phyloP scores from a whole-genome alignment of 768 basidiomycete genomes.

The Rhodotorula kratochvilovae region DNA sequence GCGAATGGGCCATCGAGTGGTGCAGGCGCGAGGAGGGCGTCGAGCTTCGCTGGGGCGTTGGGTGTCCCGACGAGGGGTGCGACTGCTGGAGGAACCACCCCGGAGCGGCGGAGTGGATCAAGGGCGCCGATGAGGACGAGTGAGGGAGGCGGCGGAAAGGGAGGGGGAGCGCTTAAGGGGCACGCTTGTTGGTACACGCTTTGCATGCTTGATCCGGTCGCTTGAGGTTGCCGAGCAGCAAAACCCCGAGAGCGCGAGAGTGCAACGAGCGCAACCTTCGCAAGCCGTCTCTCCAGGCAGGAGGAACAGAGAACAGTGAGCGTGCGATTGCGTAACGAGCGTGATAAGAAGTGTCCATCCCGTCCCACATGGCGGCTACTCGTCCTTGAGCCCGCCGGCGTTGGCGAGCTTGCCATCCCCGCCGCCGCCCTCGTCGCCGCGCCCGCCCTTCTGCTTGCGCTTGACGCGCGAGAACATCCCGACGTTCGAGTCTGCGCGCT shows the following conservation, averaged over 20 bases:
- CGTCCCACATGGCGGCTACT: not conserved
- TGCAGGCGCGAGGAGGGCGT: not conserved
- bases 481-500: constrained; percentile 11
- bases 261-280: too few species aligned
- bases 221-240: too few species aligned
- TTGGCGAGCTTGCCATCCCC: constrained; percentile 4
- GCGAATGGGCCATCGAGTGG: constrained; percentile 5
- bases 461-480: constrained; percentile 36
- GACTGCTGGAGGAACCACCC: not conserved
- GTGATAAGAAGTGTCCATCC: too few species aligned
- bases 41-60: not conserved
- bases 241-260: too few species aligned
- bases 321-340: too few species aligned
- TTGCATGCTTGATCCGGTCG: too few species aligned
- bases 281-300: too few species aligned
- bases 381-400: constrained; percentile 35
- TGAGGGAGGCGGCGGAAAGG: not conserved
- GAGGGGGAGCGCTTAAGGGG: not conserved
- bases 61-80: not conserved
- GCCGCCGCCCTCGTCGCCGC: constrained; percentile 24
- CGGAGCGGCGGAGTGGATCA: not conserved
- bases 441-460: not conserved
- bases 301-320: too few species aligned
- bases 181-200: too few species aligned
- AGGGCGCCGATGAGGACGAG: not conserved